phyloP scores from a whole-genome alignment of 1,139 yeast species.

The Spencermartinsiella ligniputridi region DNA sequence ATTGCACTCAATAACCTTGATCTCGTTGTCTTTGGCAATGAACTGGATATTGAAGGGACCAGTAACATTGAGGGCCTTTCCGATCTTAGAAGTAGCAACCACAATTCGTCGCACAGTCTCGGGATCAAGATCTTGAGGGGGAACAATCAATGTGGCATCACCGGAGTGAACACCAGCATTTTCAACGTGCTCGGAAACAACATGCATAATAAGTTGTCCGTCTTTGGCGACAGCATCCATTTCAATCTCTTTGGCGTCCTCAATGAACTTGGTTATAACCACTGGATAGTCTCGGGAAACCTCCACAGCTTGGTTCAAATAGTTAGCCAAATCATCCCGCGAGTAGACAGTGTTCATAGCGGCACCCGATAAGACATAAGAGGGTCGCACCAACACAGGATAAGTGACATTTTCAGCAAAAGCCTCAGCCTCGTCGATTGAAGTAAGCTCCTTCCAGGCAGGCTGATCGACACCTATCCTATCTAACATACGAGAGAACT shows the following conservation, averaged over 20 bases:
- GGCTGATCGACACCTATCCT: conserved; percentile 98
- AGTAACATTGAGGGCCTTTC: conserved; percentile 90
- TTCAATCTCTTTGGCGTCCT: conserved; percentile 96
- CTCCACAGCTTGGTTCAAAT: conserved; percentile 90
- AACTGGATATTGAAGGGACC: conserved; percentile 99
- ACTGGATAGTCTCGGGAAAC: conserved; percentile 98
- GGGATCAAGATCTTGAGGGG: conserved; percentile 92
- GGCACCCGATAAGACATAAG: conserved; percentile 96
- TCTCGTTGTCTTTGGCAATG: conserved; percentile 84
- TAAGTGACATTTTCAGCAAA: conserved; percentile 89
- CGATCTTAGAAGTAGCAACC: conserved; percentile 94
- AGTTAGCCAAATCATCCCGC: conserved; percentile 80
- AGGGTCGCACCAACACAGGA: conserved; percentile 97
- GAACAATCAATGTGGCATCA: conserved; percentile 96
- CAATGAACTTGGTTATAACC: conserved; percentile 94
- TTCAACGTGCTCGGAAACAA: conserved; percentile 97
- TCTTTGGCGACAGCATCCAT: conserved; percentile 98
- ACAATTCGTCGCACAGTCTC: conserved; percentile 89
- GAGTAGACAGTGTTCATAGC: conserved; percentile 98
- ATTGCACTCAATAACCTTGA: conserved; percentile 97
- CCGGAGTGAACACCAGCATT: conserved; percentile 99
- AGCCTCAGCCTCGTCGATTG: conserved; percentile 86
- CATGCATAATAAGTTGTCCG: conserved; percentile 95
- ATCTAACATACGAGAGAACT: conserved; percentile 96
- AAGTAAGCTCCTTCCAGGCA: conserved; percentile 97